These are phyloP conservation scores for Termitomyces sp. DNA, from an alignment of 768 basidiomycete genomes.

Conservation along the genomic window DNA sequence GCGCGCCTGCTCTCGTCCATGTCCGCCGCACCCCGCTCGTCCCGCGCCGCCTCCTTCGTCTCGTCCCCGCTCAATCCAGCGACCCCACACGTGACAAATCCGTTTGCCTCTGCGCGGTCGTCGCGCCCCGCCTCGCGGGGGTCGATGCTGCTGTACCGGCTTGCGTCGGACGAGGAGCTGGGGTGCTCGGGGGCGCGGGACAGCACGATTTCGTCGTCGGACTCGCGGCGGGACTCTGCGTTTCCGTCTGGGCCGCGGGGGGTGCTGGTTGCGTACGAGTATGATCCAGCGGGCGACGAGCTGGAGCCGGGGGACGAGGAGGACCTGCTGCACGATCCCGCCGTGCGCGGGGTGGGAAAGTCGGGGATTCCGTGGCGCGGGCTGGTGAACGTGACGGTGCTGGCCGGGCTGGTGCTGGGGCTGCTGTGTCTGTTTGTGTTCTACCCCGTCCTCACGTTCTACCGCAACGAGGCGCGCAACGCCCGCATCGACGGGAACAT, in stretches of 20 bases:
- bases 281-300: conserved; percentile 58
- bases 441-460: conserved; percentile 66
- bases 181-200: too few relatives aligned
- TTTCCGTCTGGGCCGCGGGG: too few relatives aligned
- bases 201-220: too few relatives aligned
- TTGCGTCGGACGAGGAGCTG: conserved; percentile 19
- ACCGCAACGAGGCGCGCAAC: conserved; percentile 30
- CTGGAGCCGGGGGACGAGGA: conserved; percentile 62
- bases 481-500: conserved; percentile 56
- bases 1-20: too few relatives aligned
- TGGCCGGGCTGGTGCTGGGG: too few relatives aligned
- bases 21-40: too few relatives aligned
- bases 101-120: conserved; percentile 8
- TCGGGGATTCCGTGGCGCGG: conserved; percentile 39
- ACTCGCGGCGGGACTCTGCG: too few relatives aligned
- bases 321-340: conserved; percentile 68
- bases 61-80: conserved; percentile 15
- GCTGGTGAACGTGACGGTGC: conserved; percentile 65
- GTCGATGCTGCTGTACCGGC: conserved; percentile 22
- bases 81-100: conserved; percentile 8
- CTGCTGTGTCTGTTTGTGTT: conserved; percentile 75
- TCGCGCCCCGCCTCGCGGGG: conserved; percentile 13
- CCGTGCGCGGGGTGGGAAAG: conserved; percentile 23
- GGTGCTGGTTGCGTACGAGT: too few relatives aligned
- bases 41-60: conserved; percentile 6